Evolutionary conservation across 1,284 basidiomycete genomes (phyloP).

Genomic region (Apiotrichum veenhuisii): DNA sequence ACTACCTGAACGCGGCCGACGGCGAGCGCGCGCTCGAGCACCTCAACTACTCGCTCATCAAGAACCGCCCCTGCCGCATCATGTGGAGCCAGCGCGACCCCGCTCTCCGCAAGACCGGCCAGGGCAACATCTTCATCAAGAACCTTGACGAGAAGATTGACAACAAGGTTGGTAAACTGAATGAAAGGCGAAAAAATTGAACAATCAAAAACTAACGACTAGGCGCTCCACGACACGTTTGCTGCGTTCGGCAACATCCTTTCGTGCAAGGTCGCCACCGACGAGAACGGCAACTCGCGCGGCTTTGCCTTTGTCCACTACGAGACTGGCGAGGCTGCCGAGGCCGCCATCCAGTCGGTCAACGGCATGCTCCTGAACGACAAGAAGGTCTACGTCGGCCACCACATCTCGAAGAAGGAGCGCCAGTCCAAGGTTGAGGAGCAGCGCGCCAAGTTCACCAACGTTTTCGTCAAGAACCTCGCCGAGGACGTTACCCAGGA

Average conservation of each 20-base stretch:
- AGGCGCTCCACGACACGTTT: conserved; percentile 99
- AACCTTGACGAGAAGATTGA: conserved; percentile 98
- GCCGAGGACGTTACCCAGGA: conserved; percentile 78
- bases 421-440: conserved; percentile 98
- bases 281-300: conserved; percentile 86
- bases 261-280: conserved; percentile 98
- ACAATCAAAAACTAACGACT: background rate
- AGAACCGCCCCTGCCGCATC: conserved; percentile 97
- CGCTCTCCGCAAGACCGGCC: conserved; percentile 96
- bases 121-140: conserved; percentile 99
- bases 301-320: conserved; percentile 85
- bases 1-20: conserved; percentile 94
- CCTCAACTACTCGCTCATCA: conserved; percentile 99
- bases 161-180: conserved; percentile 71
- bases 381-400: conserved; percentile 97
- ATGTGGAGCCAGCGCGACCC: conserved; percentile 99
- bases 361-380: conserved; percentile 99
- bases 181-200: background rate
- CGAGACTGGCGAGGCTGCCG: conserved; percentile 94
- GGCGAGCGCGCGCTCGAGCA: conserved; percentile 99
- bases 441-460: conserved; percentile 94
- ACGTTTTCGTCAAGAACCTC: conserved; percentile 97
- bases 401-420: conserved; percentile 98
- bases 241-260: conserved; percentile 98
- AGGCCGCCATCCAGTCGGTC: conserved; percentile 94